phyloP scores from a whole-genome alignment of 805 yeast genomes.

The Scheffersomyces stipitis region DNA sequence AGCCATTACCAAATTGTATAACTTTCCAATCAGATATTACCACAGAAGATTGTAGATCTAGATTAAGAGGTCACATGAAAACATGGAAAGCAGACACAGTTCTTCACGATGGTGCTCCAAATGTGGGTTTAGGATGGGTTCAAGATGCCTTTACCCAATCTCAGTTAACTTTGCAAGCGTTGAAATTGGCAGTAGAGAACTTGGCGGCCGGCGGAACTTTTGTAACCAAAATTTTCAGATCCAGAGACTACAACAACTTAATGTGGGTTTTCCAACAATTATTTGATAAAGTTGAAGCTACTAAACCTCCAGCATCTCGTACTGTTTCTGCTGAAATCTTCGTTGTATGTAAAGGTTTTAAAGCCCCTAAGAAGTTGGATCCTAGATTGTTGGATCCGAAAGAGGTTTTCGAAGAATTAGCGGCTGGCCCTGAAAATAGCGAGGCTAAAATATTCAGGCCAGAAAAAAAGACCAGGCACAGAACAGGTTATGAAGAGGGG shows the following conservation, averaged over 20 bases:
- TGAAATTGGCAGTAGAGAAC: slow-evolving; percentile 92
- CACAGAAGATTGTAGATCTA: slow-evolving; percentile 95
- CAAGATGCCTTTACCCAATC: slow-evolving; percentile 99
- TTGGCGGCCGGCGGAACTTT: slow-evolving; percentile 90
- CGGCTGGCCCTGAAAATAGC: slow-evolving; percentile 61
- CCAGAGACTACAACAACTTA: slow-evolving; percentile 96
- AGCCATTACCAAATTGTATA: slow-evolving; percentile 90
- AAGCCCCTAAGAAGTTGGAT: slow-evolving; percentile 93
- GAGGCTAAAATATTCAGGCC: slow-evolving; percentile 96
- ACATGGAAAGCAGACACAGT: slow-evolving; percentile 99
- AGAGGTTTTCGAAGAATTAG: slow-evolving; percentile 91
- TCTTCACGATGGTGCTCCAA: slow-evolving; percentile 99
- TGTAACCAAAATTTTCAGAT: slow-evolving; percentile 94
- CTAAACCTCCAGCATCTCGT: slow-evolving; percentile 98
- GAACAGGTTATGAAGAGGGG: slow-evolving; percentile 97
- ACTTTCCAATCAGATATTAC: slow-evolving; percentile 97
- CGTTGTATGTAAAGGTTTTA: slow-evolving; percentile 93
- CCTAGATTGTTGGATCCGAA: slow-evolving; percentile 89
- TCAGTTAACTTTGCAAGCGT: slow-evolving; percentile 89
- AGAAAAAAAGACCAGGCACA: slow-evolving; percentile 81
- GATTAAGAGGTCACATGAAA: slow-evolving; percentile 91
- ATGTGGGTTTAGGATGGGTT: slow-evolving; percentile 99
- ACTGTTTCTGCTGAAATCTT: slow-evolving; percentile 98
- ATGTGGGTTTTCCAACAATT: slow-evolving; percentile 97
- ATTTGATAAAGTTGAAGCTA: slow-evolving; percentile 95